Evolutionary conservation across 2,329 filamentous ascomycete species (phyloP), one percentile per base, ranked within the genome.

Genomic region (Neobulgaria alba): DNA sequence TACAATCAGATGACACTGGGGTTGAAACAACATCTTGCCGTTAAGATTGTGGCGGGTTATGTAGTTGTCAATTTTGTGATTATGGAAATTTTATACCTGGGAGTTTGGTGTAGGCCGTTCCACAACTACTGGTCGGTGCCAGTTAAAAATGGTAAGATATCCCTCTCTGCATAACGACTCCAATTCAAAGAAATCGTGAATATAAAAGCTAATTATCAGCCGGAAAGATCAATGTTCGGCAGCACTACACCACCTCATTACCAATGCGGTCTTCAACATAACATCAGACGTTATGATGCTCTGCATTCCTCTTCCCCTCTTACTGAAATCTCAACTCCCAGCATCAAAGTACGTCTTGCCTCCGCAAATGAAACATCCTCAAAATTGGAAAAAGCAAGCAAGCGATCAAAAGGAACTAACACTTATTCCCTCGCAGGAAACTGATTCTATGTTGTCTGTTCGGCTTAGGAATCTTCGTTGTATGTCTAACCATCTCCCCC

Each of bases 231-330:
- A 79, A 63, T 79, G 75, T 53, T 72, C 73, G 1, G 70, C 74
- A 0, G 67, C 72, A 2, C 63, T 69, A 12, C 63, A 75, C 52
- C 77, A 77, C 50, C 65, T 76, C 9, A 76, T 77, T 37, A 70
- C 72, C 12, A 75, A 79, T 43, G 68, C 72, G 1, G 63, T 67
- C 3, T 69, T 80, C 53, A 80, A 81, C 49, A 70, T 79, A 36
- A 68, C 71, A 2, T 77, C 73, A 18, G 77, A 80, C 47, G 29
- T 77, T 2, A 66, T 74, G 61, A 78, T 81, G 54, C 69, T 80
- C 19, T 53, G 66, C 3, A 69, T 80, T 15, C 73, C 75, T 1
- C 64, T 79, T 47, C 74, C 75, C 1, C 54, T 72, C 29, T 51
- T 59, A 14, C 41, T 59, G 4, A 49, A 65, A 18, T 66, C 75